These are phyloP conservation scores for Penicillium sp. DNA, from an alignment of 2,329 filamentous ascomycete species.

Conservation along the genomic window DNA sequence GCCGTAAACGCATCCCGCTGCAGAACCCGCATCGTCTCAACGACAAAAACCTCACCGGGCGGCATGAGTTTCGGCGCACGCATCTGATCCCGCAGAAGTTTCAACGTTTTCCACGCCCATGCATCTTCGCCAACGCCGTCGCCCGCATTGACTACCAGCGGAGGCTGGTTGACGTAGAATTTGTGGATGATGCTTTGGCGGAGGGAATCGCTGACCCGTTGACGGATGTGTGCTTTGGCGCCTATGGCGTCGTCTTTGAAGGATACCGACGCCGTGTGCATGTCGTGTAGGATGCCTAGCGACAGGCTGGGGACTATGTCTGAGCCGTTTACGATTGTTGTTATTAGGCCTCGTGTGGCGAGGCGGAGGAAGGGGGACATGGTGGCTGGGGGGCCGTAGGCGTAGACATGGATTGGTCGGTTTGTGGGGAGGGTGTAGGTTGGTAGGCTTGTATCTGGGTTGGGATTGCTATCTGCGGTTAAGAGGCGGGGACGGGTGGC, in stretches of 20 bases:
- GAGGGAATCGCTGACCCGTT: slow-evolving; percentile 64
- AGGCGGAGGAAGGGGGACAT: slow-evolving; percentile 68
- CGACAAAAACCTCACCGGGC: slow-evolving; percentile 71
- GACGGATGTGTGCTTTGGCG: slow-evolving; percentile 65
- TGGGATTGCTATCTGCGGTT: slow-evolving; percentile 20
- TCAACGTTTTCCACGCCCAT: slow-evolving; percentile 68
- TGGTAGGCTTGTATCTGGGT: slow-evolving; percentile 12
- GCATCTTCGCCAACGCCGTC: slow-evolving; percentile 60
- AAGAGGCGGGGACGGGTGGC: slow-evolving; percentile 42
- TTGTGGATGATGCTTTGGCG: slow-evolving; percentile 60
- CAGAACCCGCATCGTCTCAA: slow-evolving; percentile 67
- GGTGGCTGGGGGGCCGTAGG: slow-evolving; percentile 71
- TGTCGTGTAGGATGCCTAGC: slow-evolving; percentile 70
- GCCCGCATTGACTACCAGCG: slow-evolving; percentile 43
- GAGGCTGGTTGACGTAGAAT: slow-evolving; percentile 55
- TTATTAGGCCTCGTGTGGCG: slow-evolving; percentile 71
- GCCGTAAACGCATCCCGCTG: slow-evolving; percentile 63
- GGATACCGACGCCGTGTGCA: slow-evolving; percentile 68
- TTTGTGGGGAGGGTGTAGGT: slow-evolving; percentile 60
- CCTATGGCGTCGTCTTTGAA: slow-evolving; percentile 70
- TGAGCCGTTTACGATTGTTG: slow-evolving; percentile 68
- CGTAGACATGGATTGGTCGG: slow-evolving; percentile 73
- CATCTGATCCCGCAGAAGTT: slow-evolving; percentile 66
- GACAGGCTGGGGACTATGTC: slow-evolving; percentile 74
- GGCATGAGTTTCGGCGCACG: slow-evolving; percentile 67